phyloP scores from a whole-genome alignment of 2,329 filamentous ascomycete species.

The Alternaria solani region DNA sequence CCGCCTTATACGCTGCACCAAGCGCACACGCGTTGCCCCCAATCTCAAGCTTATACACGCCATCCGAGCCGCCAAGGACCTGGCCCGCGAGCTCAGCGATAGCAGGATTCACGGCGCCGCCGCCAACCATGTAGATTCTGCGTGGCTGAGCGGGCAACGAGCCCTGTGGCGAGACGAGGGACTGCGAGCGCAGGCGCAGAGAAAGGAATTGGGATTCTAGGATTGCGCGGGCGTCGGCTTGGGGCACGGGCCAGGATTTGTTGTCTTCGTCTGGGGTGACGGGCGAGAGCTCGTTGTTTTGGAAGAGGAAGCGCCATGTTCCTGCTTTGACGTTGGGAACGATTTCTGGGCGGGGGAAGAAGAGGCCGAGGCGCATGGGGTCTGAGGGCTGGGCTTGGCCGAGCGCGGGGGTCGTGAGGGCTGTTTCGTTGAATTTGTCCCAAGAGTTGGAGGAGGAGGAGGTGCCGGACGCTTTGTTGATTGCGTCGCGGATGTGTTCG shows the following conservation, averaged over 20 bases:
- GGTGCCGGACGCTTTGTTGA: slow-evolving; percentile 63
- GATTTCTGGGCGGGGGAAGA: slow-evolving; percentile 94
- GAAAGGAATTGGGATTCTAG: slow-evolving; percentile 95
- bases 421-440: slow-evolving; percentile 79
- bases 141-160: slow-evolving; percentile 81
- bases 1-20: slow-evolving; percentile 93
- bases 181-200: slow-evolving; percentile 82
- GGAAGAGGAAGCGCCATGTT: slow-evolving; percentile 81
- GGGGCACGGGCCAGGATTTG: slow-evolving; percentile 60
- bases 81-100: slow-evolving; percentile 86
- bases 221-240: slow-evolving; percentile 81
- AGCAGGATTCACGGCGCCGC: slow-evolving; percentile 86
- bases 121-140: slow-evolving; percentile 92
- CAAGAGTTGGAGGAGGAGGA: slow-evolving; percentile 64
- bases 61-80: slow-evolving; percentile 86
- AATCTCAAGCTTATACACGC: slow-evolving; percentile 91
- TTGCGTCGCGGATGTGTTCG: slow-evolving; percentile 83
- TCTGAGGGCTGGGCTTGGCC: slow-evolving; percentile 63
- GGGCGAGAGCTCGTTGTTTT: slow-evolving; percentile 56
- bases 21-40: slow-evolving; percentile 95
- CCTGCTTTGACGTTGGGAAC: slow-evolving; percentile 89
- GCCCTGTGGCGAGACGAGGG: slow-evolving; percentile 69
- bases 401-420: slow-evolving; percentile 73
- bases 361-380: slow-evolving; percentile 86
- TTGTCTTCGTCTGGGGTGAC: slow-evolving; percentile 48